Evolutionary conservation across 1,284 basidiomycete species (phyloP).

Genomic region (Pyrrhoderma noxium): DNA sequence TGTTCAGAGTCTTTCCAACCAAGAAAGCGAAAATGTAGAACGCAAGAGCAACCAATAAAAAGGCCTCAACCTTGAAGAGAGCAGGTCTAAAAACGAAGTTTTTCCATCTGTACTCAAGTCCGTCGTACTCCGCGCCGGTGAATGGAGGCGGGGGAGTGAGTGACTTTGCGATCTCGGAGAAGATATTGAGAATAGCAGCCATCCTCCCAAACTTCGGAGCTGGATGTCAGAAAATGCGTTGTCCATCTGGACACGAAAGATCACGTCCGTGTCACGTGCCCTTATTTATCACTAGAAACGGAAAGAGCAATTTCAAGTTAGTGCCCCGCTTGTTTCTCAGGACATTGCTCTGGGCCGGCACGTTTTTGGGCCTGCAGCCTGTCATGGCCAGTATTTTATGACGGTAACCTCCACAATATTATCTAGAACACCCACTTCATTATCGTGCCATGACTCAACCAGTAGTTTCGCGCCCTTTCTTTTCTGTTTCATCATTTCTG

Average conservation of each 20-base stretch:
- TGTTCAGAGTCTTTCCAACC: constrained; percentile 49
- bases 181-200: constrained; percentile 16
- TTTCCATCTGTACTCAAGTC: constrained; percentile 65
- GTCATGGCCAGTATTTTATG: too few relatives aligned
- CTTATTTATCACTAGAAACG: constrained; percentile 1
- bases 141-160: constrained; percentile 43
- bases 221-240: too few relatives aligned
- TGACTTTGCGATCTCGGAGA: constrained; percentile 36
- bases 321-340: neutral
- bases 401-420: too few relatives aligned
- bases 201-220: too few relatives aligned
- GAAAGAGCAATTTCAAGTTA: neutral
- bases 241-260: too few relatives aligned
- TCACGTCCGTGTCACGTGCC: too few relatives aligned
- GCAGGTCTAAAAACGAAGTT: constrained; percentile 75
- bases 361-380: too few relatives aligned
- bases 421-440: too few relatives aligned
- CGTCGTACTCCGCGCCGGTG: constrained; percentile 42
- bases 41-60: constrained; percentile 45
- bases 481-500: too few relatives aligned
- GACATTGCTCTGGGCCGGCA: too few relatives aligned
- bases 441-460: too few relatives aligned
- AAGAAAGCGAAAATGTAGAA: constrained; percentile 48
- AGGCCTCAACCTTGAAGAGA: constrained; percentile 61
- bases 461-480: too few relatives aligned